Base-by-base conservation (phyloP, 2,329 filamentous ascomycete genomes). In the Pseudohalonectria lignicola region DNA sequence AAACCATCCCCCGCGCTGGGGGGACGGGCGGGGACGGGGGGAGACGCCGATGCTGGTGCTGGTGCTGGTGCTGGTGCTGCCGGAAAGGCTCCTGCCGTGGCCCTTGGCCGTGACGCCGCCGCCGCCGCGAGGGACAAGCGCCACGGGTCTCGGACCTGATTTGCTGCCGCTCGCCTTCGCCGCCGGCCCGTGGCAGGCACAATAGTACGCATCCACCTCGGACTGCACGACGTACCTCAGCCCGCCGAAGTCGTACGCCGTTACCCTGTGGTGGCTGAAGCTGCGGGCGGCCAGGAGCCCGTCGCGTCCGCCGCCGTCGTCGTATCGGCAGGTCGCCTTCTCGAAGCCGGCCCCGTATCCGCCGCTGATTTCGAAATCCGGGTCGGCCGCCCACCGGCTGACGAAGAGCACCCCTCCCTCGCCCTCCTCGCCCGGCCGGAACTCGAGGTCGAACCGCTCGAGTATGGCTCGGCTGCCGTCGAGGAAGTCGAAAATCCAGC, bases 181-280 rank as follows among this genome's bases (percentile, higher is more conserved):
- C 26, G 20, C 31, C 7, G 39, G 31, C 30, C 46, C 35, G 37
- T 43, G 29, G 37, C 43, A 39, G 13, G 26, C 30, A 32, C 45
- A 44, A 36, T 39, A 43, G 31, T 46, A 47, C 1, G 36, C 49
- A 12, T 51, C 49, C 0, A 45, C 43, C 34, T 51, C 49, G 29
- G 39, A 41, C 35, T 50, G 49, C 1, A 50, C 40, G 1, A 47
- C 42, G 11, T 36, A 39, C 10, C 39, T 41, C 29, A 50, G 29
- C 2, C 39, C 45, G 10, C 40, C 46, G 17, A 51, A 43, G 9
- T 34, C 25, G 34, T 50, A 51, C 15, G 42, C 26, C 10, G 46
- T 37, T 3, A 51, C 49, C 4, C 47, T 45, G 34, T 51, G 48
- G 34, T 51, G 49, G 20, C 45, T 49, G 6, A 30, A 17, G 25